Evolutionary conservation across 2,329 filamentous ascomycete genomes (phyloP).

Genomic region (Pestalotiopsis sp.): DNA sequence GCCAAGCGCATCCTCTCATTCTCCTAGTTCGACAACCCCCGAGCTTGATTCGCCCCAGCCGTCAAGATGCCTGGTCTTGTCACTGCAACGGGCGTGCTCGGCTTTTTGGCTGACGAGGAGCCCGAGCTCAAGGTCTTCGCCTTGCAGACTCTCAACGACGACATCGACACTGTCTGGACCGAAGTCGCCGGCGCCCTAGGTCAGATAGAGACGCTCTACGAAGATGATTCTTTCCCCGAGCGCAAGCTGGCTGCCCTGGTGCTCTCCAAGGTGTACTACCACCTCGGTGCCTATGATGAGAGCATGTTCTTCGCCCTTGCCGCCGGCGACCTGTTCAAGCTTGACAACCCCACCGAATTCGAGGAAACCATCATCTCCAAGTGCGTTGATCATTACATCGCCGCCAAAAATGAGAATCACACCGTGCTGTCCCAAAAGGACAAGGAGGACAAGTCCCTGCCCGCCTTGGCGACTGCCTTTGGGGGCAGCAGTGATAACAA

Average conservation of each 20-base stretch:
- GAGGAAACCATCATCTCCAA: slow-evolving; percentile 99
- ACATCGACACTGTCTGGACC: slow-evolving; percentile 97
- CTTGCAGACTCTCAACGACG: slow-evolving; percentile 90
- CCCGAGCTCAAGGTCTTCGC: slow-evolving; percentile 93
- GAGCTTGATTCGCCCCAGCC: background rate
- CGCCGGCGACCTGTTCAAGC: slow-evolving; percentile 91
- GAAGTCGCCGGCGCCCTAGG: slow-evolving; percentile 91
- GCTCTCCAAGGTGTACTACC: slow-evolving; percentile 97
- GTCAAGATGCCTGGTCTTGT: slow-evolving; percentile 84
- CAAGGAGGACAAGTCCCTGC: slow-evolving; percentile 48
- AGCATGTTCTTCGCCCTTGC: slow-evolving; percentile 98
- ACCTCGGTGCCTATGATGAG: slow-evolving; percentile 98
- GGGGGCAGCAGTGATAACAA: slow-evolving; percentile 67
- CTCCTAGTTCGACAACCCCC: background rate
- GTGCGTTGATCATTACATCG: slow-evolving; percentile 97
- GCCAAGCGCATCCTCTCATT: background rate
- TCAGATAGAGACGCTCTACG: slow-evolving; percentile 96
- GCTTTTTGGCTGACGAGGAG: slow-evolving; percentile 94
- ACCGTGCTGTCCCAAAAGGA: slow-evolving; percentile 41
- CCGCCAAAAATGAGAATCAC: slow-evolving; percentile 62
- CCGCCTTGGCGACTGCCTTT: slow-evolving; percentile 82
- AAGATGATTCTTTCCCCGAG: slow-evolving; percentile 93
- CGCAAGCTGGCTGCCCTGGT: slow-evolving; percentile 93
- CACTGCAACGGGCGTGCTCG: slow-evolving; percentile 91
- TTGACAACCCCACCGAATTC: slow-evolving; percentile 89